Percentiles rank a stretch among this genome's conserved stretches.
Evolutionary conservation across 345 rosid species (phyloP).

Genomic region (Aquilaria malaccensis): DNA sequence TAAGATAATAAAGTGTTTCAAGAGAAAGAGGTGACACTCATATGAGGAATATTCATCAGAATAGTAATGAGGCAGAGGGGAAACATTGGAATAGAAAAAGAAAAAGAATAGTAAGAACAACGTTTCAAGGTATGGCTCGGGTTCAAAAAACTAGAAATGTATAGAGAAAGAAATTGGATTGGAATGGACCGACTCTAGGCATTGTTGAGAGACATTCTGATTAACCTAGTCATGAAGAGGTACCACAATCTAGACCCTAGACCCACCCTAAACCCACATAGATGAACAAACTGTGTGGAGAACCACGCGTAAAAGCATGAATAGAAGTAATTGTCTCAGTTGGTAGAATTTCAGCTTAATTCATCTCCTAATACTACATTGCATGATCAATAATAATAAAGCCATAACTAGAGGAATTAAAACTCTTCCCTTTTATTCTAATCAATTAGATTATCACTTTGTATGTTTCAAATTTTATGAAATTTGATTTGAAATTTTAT

Average conservation of each 20-base stretch:
- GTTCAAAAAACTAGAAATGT: conserved; percentile 33
- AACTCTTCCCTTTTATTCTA: too few species aligned
- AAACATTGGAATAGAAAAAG: conserved; percentile 17
- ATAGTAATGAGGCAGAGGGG: conserved; percentile 8
- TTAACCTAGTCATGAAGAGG: conserved; percentile 49
- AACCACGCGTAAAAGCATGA: too few species aligned
- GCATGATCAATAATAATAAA: too few species aligned
- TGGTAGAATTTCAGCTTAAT: too few species aligned
- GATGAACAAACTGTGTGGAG: too few species aligned
- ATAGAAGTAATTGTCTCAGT: too few species aligned
- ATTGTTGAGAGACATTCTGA: conserved; percentile 28
- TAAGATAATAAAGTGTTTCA: conserved; percentile 34
- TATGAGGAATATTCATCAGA: conserved; percentile 37
- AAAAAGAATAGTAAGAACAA: conserved; percentile 17
- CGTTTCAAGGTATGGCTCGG: conserved; percentile 9
- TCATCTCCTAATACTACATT: too few species aligned
- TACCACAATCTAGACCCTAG: conserved; percentile 16
- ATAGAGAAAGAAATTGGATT: conserved; percentile 66
- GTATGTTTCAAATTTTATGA: too few species aligned
- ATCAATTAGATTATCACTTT: too few species aligned
- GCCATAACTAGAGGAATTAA: too few species aligned
- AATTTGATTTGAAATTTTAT: too few species aligned
- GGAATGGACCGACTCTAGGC: conserved; percentile 55
- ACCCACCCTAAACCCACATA: too few species aligned
- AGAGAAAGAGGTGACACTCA: conserved; percentile 55